Conservation (phyloP, 352 stramenopile genomes). For the Phytophthora quininea region DNA sequence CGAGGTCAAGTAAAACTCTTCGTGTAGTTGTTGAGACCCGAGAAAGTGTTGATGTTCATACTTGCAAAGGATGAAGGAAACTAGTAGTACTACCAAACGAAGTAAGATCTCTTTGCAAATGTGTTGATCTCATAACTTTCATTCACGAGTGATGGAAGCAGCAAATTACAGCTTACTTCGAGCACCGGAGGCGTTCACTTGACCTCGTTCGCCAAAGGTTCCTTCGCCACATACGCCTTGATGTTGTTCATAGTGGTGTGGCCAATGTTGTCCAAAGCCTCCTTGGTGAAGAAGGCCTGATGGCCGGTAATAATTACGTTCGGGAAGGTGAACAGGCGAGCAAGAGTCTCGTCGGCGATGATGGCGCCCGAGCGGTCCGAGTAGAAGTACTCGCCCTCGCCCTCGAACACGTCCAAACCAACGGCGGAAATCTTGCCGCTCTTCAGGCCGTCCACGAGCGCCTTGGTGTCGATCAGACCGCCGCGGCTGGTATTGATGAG, state of each 20-base stretch:
- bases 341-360: constrained; percentile 72
- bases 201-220: constrained; percentile 63
- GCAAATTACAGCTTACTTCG: too few relatives aligned
- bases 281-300: constrained; percentile 84
- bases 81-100: too few relatives aligned
- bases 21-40: too few relatives aligned
- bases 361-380: constrained; percentile 70
- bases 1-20: constrained; percentile 31
- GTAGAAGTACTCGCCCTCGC: constrained; percentile 81
- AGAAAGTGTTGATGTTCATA: too few relatives aligned
- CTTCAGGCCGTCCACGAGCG: constrained; percentile 82
- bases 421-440: constrained; percentile 74
- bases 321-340: constrained; percentile 81
- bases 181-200: constrained; percentile 27
- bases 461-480: constrained; percentile 84
- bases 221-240: constrained; percentile 50
- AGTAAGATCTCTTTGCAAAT: too few relatives aligned
- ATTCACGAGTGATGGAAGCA: too few relatives aligned
- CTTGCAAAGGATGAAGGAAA: too few relatives aligned
- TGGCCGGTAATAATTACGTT: constrained; percentile 86
- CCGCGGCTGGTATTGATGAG: constrained; percentile 93
- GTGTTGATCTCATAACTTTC: too few relatives aligned
- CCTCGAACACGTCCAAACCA: constrained; percentile 91
- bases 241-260: constrained; percentile 82
- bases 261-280: constrained; percentile 74